phyloP scores from a whole-genome alignment of 352 stramenopile species.

The Pythium pyrilobum region DNA sequence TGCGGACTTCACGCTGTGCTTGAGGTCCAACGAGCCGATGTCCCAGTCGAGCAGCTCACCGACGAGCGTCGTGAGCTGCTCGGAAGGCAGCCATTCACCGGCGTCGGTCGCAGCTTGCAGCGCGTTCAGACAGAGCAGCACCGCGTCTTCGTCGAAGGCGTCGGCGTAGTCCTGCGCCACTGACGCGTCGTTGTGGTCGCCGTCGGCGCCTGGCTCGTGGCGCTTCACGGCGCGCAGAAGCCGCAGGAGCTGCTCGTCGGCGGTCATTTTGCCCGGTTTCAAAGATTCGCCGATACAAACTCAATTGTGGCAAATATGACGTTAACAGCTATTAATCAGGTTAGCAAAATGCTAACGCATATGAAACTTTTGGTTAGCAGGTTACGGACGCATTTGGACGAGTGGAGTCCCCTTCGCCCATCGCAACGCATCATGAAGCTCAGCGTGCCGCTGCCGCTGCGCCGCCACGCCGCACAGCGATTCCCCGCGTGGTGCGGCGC shows the following conservation, averaged over 20 bases:
- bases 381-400: too few species aligned
- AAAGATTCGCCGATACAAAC: too few species aligned
- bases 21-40: background rate
- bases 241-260: conserved; percentile 10
- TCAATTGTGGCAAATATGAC: too few species aligned
- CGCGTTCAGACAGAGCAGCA: conserved; percentile 17
- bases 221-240: conserved; percentile 19
- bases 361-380: background rate
- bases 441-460: background rate
- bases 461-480: background rate
- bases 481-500: background rate
- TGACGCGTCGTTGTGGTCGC: background rate
- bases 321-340: too few species aligned
- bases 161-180: conserved; percentile 5
- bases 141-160: conserved; percentile 15
- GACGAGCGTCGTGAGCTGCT: conserved; percentile 4
- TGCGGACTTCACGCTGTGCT: conserved; percentile 8
- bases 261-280: too few species aligned
- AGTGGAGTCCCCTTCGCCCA: too few species aligned
- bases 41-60: conserved; percentile 17
- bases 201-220: background rate
- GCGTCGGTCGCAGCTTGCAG: conserved; percentile 8
- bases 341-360: too few species aligned
- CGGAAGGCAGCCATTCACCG: background rate
- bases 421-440: conserved; percentile 19